These are phyloP conservation scores for Saccharomycopsis capsularis DNA, from an alignment of 805 yeast species.

Conservation along the genomic window DNA sequence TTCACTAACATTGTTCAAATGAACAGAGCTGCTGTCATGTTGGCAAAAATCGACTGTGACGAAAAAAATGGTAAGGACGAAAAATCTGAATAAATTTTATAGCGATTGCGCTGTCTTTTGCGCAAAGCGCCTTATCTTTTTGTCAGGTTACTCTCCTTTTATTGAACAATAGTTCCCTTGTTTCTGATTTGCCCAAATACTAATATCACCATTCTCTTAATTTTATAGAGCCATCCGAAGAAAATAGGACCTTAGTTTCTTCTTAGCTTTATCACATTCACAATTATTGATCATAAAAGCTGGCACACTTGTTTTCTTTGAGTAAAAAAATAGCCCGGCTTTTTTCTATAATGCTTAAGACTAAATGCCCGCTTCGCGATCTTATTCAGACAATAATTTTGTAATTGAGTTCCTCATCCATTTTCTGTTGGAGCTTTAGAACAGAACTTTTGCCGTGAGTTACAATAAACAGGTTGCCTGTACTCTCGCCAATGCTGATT, in stretches of 20 bases:
- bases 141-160: too few relatives aligned
- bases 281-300: too few relatives aligned
- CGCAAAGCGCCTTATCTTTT: background rate
- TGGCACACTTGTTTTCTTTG: too few relatives aligned
- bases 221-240: too few relatives aligned
- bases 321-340: too few relatives aligned
- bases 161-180: too few relatives aligned
- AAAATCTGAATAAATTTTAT: conserved; percentile 3
- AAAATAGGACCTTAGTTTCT: too few relatives aligned
- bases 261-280: too few relatives aligned
- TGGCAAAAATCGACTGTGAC: conserved; percentile 72
- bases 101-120: background rate
- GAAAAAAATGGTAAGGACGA: conserved; percentile 31
- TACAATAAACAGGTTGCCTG: background rate
- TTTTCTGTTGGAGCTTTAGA: background rate
- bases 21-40: conserved; percentile 71
- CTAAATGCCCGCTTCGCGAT: too few relatives aligned
- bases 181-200: too few relatives aligned
- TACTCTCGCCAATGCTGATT: background rate
- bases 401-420: background rate
- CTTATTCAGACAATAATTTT: background rate
- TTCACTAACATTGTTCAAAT: conserved; percentile 82
- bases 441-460: background rate
- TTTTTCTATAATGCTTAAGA: too few relatives aligned
- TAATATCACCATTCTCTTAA: too few relatives aligned